These are phyloP conservation scores for Colletotrichum navitas DNA, from an alignment of 2,329 filamentous ascomycete genomes.

Conservation along the genomic window DNA sequence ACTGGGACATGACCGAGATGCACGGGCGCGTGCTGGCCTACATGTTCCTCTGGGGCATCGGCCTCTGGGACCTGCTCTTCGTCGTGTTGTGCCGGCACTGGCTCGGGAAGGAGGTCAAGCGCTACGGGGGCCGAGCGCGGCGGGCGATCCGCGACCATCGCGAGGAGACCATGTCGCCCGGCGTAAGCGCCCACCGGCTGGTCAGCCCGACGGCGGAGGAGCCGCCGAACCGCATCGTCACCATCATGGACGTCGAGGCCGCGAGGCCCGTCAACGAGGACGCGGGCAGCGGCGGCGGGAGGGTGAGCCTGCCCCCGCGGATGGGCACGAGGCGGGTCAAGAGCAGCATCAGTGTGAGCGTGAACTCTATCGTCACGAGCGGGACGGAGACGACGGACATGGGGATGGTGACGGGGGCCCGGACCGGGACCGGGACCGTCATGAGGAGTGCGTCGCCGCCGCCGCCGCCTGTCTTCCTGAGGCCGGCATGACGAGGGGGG, in stretches of 20 bases:
- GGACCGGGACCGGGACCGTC: not conserved
- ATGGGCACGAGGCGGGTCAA: conserved; percentile 26
- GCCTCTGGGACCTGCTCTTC: conserved; percentile 36
- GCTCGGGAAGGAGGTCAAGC: conserved; percentile 26
- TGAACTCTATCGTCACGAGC: conserved; percentile 21
- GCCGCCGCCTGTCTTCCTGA: not conserved
- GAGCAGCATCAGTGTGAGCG: conserved; percentile 11
- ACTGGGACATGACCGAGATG: conserved; percentile 51
- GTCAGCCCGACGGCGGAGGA: not conserved
- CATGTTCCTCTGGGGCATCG: conserved; percentile 51
- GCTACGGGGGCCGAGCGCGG: conserved; percentile 15
- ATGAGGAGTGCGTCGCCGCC: conserved; percentile 13
- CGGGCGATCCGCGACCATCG: not conserved
- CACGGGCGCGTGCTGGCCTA: conserved; percentile 51
- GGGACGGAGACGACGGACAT: not conserved
- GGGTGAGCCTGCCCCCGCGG: conserved; percentile 4
- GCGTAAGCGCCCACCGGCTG: not conserved
- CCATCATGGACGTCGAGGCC: conserved; percentile 24
- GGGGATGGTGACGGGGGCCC: not conserved
- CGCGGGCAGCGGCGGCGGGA: not conserved
- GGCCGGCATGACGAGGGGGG: conserved; percentile 10
- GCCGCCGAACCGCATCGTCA: not conserved
- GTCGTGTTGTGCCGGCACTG: conserved; percentile 31
- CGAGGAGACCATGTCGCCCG: not conserved
- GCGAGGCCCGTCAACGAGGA: conserved; percentile 9